phyloP scores from a whole-genome alignment of 2,329 filamentous ascomycete genomes.

The Colletotrichum lupini region DNA sequence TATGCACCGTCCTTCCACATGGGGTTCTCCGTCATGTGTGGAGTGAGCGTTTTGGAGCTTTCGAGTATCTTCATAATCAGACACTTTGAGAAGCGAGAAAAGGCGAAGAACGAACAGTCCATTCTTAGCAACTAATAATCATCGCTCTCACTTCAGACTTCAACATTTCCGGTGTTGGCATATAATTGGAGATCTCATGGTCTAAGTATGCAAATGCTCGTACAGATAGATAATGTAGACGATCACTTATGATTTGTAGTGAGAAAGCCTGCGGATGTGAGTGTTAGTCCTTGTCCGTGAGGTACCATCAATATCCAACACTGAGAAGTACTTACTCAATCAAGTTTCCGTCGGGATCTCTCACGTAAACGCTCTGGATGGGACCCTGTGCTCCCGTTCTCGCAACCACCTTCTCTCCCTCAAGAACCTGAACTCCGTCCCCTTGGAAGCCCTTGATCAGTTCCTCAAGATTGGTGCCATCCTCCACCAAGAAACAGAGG shows the following conservation, averaged over 20 bases:
- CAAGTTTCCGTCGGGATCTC: constrained; percentile 71
- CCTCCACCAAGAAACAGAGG: constrained; percentile 67
- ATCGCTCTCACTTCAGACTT: not conserved
- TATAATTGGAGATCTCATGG: not conserved
- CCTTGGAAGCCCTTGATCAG: constrained; percentile 54
- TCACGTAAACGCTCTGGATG: constrained; percentile 68
- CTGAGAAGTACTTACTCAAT: constrained; percentile 62
- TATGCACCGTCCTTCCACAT: not conserved
- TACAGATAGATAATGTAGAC: too few relatives aligned
- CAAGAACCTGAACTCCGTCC: constrained; percentile 59
- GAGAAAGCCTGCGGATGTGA: not conserved
- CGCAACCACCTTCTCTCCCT: constrained; percentile 61
- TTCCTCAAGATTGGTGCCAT: constrained; percentile 54
- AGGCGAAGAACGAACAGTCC: not conserved
- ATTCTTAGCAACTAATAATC: not conserved
- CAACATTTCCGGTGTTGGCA: not conserved
- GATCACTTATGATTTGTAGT: not conserved
- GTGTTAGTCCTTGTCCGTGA: not conserved
- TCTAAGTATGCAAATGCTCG: not conserved
- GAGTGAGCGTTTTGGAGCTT: not conserved
- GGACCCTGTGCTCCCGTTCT: constrained; percentile 66
- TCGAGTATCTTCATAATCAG: not conserved
- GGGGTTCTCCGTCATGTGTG: not conserved
- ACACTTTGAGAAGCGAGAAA: not conserved
- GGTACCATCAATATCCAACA: not conserved